phyloP scores from a whole-genome alignment of 2,329 filamentous ascomycete genomes.

The Cadophora malorum region DNA sequence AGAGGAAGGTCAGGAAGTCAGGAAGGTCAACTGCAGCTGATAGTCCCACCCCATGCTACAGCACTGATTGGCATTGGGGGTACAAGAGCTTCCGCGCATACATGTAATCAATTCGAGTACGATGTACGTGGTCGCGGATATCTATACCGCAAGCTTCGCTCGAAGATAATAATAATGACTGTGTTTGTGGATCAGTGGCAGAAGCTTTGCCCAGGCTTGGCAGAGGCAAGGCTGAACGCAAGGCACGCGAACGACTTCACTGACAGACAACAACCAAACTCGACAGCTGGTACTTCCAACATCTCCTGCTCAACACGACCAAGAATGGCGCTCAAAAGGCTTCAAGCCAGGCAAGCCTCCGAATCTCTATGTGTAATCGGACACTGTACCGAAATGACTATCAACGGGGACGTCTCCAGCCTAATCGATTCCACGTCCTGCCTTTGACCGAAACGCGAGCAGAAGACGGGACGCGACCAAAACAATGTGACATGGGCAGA shows the following conservation, averaged over 20 bases:
- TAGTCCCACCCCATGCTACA: background rate
- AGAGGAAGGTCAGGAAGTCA: constrained; percentile 5
- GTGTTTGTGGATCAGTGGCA: background rate
- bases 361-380: background rate
- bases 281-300: background rate
- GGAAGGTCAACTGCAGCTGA: background rate
- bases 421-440: too few species aligned
- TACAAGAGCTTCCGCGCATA: background rate
- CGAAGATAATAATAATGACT: background rate
- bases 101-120: background rate
- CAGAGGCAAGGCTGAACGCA: background rate
- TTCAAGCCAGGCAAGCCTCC: background rate
- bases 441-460: too few species aligned
- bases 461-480: too few species aligned
- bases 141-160: background rate
- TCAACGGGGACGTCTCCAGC: background rate
- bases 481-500: too few species aligned
- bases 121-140: background rate
- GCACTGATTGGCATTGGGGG: too few species aligned
- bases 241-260: background rate
- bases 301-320: background rate
- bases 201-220: constrained; percentile 6
- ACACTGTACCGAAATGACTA: too few species aligned
- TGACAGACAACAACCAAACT: background rate
- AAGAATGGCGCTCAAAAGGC: background rate